A percentile compares a stretch with the other conserved stretches of the same genome.
phyloP scores from a whole-genome alignment of 2,329 filamentous ascomycete genomes.

The Zarea fungicola region DNA sequence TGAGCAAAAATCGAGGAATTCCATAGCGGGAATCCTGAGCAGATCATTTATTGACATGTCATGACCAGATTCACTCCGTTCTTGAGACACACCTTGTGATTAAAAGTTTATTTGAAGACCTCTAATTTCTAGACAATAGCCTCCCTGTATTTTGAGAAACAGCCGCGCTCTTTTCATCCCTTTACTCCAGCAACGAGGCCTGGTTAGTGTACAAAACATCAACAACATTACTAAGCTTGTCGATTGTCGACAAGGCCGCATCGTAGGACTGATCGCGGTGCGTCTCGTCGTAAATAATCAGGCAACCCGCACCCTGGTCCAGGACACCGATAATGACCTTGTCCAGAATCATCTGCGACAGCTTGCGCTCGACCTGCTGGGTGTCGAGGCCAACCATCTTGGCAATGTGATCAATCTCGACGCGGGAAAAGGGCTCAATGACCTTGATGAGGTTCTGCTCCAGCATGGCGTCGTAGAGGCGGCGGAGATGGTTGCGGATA shows the following conservation, averaged over 20 bases:
- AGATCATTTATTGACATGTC: too few species aligned
- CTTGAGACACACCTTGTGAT: too few species aligned
- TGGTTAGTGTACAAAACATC: slow-evolving; percentile 98
- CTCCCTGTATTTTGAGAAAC: neutral
- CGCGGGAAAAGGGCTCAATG: slow-evolving; percentile 95
- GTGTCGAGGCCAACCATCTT: slow-evolving; percentile 97
- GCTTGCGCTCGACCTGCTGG: slow-evolving; percentile 93
- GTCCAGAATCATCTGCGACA: slow-evolving; percentile 99
- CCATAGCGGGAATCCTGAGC: too few species aligned
- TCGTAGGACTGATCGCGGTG: slow-evolving; percentile 92
- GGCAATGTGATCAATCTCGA: slow-evolving; percentile 94
- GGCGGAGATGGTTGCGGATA: slow-evolving; percentile 92
- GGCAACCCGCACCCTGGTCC: slow-evolving; percentile 93
- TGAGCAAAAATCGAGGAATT: too few species aligned
- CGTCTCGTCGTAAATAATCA: slow-evolving; percentile 96
- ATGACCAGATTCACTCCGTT: too few species aligned
- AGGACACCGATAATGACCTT: slow-evolving; percentile 97
- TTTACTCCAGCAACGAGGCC: slow-evolving; percentile 83
- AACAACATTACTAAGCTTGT: slow-evolving; percentile 94
- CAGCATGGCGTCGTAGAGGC: slow-evolving; percentile 95
- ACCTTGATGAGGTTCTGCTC: slow-evolving; percentile 99
- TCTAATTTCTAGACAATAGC: slow-evolving; percentile 3
- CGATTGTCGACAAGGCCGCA: slow-evolving; percentile 87
- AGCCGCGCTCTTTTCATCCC: neutral
- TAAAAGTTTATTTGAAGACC: neutral